Percentiles rank a stretch among this genome's conserved stretches.
Conservation (phyloP, 2,329 filamentous ascomycete genomes). For the Beauveria bassiana region DNA sequence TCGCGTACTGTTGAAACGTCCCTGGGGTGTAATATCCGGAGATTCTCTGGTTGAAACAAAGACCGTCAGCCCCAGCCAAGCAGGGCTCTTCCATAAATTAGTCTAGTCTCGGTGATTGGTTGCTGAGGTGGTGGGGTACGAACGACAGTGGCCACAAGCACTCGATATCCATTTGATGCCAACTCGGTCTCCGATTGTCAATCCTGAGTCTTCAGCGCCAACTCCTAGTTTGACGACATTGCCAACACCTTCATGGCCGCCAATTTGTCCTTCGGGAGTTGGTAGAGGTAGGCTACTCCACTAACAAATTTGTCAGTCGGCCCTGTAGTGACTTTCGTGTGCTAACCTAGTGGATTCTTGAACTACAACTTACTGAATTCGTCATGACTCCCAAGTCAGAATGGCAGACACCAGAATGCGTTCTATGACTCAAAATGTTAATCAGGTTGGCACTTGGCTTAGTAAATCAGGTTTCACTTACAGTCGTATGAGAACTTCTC, state of each 20-base stretch:
- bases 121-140: not conserved
- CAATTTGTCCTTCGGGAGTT: conserved; percentile 28
- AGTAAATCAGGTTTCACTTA: conserved; percentile 5
- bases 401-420: conserved; percentile 21
- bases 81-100: not conserved
- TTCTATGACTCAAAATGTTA: conserved; percentile 3
- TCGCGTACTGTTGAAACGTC: conserved; percentile 19
- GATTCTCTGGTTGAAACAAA: conserved; percentile 18
- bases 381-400: conserved; percentile 17
- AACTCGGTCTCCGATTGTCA: conserved; percentile 59
- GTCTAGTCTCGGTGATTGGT: no score
- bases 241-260: conserved; percentile 63
- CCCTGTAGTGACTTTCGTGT: no score
- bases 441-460: no score
- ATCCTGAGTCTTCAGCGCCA: conserved; percentile 43
- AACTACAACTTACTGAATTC: no score
- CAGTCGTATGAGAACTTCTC: conserved; percentile 19
- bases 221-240: conserved; percentile 58
- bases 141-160: conserved; percentile 43
- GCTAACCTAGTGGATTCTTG: no score
- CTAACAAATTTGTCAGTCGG: not conserved
- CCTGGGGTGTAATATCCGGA: conserved; percentile 20
- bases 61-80: conserved; percentile 13
- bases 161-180: conserved; percentile 61
- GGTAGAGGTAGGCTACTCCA: conserved; percentile 8